Conservation (phyloP, 768 basidiomycete genomes). For the Rhizopogon vinicolor region DNA sequence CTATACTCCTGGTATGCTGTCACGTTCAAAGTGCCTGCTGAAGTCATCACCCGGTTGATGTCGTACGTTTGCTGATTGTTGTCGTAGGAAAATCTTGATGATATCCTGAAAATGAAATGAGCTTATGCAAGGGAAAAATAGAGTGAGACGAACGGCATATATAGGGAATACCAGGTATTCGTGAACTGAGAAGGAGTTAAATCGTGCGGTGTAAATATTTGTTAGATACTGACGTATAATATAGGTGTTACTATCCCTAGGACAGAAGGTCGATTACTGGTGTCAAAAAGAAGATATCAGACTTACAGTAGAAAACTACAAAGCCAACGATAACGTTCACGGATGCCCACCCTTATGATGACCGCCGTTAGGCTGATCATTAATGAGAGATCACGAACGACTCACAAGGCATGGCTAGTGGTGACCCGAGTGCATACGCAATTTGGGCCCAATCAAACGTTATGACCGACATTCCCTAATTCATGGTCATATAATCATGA, state of each 20-base stretch:
- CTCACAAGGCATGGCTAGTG: constrained; percentile 67
- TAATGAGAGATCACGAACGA: not conserved
- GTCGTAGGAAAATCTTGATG: constrained; percentile 59
- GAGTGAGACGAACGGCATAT: constrained; percentile 45
- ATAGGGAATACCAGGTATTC: constrained; percentile 56
- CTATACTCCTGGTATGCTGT: constrained; percentile 50
- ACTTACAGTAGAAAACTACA: constrained; percentile 64
- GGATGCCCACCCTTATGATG: constrained; percentile 60
- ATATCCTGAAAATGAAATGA: constrained; percentile 36
- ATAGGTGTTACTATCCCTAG: constrained; percentile 30
- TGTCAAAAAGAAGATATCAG: not conserved
- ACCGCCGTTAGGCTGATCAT: not conserved
- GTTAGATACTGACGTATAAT: constrained; percentile 44
- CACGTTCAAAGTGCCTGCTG: constrained; percentile 49
- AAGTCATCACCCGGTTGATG: constrained; percentile 50
- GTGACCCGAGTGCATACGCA: constrained; percentile 33
- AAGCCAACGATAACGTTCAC: constrained; percentile 69
- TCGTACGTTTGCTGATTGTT: constrained; percentile 55
- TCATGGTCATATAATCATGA: not conserved
- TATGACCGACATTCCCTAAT: constrained; percentile 60
- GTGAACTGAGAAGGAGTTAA: constrained; percentile 37
- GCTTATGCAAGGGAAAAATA: not conserved
- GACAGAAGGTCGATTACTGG: not conserved
- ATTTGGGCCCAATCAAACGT: constrained; percentile 84
- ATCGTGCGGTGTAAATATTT: constrained; percentile 28